Percentiles rank a stretch among this genome's conserved stretches.
These are phyloP conservation scores for Lactifluus pinguis DNA, from an alignment of 768 basidiomycete species.

Conservation along the genomic window DNA sequence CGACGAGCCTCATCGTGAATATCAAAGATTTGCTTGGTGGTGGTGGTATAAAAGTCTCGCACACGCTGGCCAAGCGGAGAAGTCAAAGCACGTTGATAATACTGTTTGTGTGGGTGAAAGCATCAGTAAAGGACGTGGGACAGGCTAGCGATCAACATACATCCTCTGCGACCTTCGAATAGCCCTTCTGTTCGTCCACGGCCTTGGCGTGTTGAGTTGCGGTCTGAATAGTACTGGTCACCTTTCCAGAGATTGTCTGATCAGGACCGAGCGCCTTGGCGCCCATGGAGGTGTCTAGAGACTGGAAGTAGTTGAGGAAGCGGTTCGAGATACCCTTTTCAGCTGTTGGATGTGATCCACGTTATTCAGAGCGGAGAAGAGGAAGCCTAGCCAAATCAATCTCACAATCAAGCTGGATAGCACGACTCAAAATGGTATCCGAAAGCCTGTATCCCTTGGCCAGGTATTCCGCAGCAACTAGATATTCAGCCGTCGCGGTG, in stretches of 20 bases:
- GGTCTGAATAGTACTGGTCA: slow-evolving; percentile 52
- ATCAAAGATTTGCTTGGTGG: slow-evolving; percentile 80
- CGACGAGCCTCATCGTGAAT: slow-evolving; percentile 91
- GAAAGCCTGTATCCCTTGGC: slow-evolving; percentile 81
- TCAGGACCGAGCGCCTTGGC: slow-evolving; percentile 67
- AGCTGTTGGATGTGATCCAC: slow-evolving; percentile 28
- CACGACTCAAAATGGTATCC: slow-evolving; percentile 67
- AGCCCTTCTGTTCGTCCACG: slow-evolving; percentile 77
- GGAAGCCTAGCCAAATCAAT: neutral
- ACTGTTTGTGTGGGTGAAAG: slow-evolving; percentile 34
- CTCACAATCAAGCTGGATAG: slow-evolving; percentile 72
- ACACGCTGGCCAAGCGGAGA: slow-evolving; percentile 76
- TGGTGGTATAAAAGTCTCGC: slow-evolving; percentile 73
- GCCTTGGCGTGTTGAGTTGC: slow-evolving; percentile 62
- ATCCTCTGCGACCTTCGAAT: slow-evolving; percentile 58
- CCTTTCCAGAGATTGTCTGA: slow-evolving; percentile 68
- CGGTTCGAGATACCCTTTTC: slow-evolving; percentile 82
- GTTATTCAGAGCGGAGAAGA: neutral
- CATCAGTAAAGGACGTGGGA: neutral
- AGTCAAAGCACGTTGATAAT: slow-evolving; percentile 67
- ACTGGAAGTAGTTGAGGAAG: slow-evolving; percentile 73
- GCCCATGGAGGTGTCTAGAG: slow-evolving; percentile 64
- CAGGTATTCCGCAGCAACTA: slow-evolving; percentile 89
- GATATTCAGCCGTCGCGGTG: neutral
- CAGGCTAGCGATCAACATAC: slow-evolving; percentile 29